These are phyloP conservation scores for Leucaena leucocephala DNA, from an alignment of 306 rosid species.

Conservation along the genomic window DNA sequence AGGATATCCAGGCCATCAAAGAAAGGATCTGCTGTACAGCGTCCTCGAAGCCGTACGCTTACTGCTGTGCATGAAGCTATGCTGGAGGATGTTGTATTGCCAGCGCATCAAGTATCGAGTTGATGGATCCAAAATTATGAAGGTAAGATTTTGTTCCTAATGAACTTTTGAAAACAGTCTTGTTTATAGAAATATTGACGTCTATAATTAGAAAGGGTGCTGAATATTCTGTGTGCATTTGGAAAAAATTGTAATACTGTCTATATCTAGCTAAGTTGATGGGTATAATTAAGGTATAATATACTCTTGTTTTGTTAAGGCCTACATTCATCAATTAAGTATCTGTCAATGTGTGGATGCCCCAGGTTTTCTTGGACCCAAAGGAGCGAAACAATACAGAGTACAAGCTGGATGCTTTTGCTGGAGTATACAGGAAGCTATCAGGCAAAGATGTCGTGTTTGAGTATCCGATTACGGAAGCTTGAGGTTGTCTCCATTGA, in stretches of 20 bases:
- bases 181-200: neutral
- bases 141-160: conserved; percentile 44
- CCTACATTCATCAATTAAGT: neutral
- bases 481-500: conserved; percentile 39
- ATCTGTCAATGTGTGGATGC: neutral
- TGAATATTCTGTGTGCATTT: neutral
- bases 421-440: conserved; percentile 86
- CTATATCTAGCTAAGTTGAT: neutral
- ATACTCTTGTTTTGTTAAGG: neutral
- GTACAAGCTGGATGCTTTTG: conserved; percentile 85
- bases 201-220: neutral
- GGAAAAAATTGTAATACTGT: neutral
- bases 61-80: conserved; percentile 90
- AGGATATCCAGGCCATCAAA: conserved; percentile 87
- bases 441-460: conserved; percentile 91
- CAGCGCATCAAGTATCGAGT: conserved; percentile 70
- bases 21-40: conserved; percentile 84
- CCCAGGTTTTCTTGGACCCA: conserved; percentile 82
- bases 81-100: conserved; percentile 82
- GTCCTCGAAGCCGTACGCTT: conserved; percentile 84
- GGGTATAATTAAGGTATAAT: neutral
- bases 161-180: neutral
- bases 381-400: conserved; percentile 85
- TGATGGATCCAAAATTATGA: conserved; percentile 90
- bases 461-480: conserved; percentile 74